A percentile compares a stretch with the other conserved stretches of the same genome.
phyloP scores from a whole-genome alignment of 2,329 filamentous ascomycete genomes.

The Stemphylium vesicarium region DNA sequence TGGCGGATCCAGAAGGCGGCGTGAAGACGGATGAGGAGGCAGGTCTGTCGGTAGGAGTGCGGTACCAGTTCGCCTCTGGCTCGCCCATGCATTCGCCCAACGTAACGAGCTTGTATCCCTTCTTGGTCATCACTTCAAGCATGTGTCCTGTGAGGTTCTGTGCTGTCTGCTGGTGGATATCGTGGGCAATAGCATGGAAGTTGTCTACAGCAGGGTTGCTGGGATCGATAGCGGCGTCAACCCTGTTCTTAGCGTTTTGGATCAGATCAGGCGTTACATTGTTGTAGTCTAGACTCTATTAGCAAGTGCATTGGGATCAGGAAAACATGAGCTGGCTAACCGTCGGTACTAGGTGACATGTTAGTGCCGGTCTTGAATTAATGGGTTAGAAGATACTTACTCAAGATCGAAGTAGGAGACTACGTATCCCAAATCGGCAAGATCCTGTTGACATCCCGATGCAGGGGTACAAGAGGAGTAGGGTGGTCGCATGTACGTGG shows the following conservation, averaged over 20 bases:
- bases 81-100: slow-evolving; percentile 56
- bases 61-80: slow-evolving; percentile 55
- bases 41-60: slow-evolving; percentile 29
- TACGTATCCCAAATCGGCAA: slow-evolving; percentile 60
- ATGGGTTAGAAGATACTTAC: neutral
- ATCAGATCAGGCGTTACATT: slow-evolving; percentile 39
- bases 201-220: slow-evolving; percentile 30
- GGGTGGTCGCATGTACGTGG: slow-evolving; percentile 61
- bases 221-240: slow-evolving; percentile 51
- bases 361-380: neutral
- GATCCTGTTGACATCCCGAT: slow-evolving; percentile 45
- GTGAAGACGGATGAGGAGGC: slow-evolving; percentile 18
- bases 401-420: slow-evolving; percentile 67
- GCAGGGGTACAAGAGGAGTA: slow-evolving; percentile 54
- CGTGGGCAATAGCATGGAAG: slow-evolving; percentile 62
- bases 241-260: slow-evolving; percentile 43
- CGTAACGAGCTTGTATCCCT: slow-evolving; percentile 53
- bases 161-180: slow-evolving; percentile 55
- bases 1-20: slow-evolving; percentile 21
- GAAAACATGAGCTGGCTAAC: neutral
- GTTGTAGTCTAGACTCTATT: slow-evolving; percentile 34
- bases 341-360: slow-evolving; percentile 48
- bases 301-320: slow-evolving; percentile 39
- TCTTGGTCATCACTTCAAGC: slow-evolving; percentile 44
- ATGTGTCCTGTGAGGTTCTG: slow-evolving; percentile 51